Percentiles rank a stretch among this genome's conserved stretches.
Conservation (phyloP, 176 grass and related monocot genomes). For the Paspalum vaginatum region DNA sequence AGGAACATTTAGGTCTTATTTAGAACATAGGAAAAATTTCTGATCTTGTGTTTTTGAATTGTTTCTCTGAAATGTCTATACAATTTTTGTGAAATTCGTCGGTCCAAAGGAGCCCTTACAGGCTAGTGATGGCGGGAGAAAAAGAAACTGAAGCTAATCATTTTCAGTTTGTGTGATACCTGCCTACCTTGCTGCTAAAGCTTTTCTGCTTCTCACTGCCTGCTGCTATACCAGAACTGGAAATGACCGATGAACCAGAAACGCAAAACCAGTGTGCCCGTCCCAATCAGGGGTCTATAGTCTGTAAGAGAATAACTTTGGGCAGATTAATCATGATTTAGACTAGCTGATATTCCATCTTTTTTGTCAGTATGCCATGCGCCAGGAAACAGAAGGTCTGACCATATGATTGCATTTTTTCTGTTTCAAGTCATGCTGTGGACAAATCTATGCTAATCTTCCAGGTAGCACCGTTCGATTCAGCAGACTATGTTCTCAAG, state of each 20-base stretch:
- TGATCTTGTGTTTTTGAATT: too few species aligned
- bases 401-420: neutral
- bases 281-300: neutral
- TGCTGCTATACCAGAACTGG: constrained; percentile 2
- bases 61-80: too few species aligned
- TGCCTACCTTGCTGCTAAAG: constrained; percentile 9
- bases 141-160: neutral
- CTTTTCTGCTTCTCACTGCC: neutral
- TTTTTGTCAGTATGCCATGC: constrained; percentile 16
- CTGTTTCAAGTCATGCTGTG: neutral
- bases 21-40: too few species aligned
- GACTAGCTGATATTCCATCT: neutral
- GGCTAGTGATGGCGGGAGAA: neutral
- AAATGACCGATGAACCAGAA: constrained; percentile 1
- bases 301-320: neutral
- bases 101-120: neutral
- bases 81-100: too few species aligned
- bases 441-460: neutral
- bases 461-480: neutral
- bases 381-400: neutral
- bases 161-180: neutral
- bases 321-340: neutral
- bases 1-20: neutral
- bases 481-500: neutral
- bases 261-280: neutral